A percentile compares a stretch with the other conserved stretches of the same genome.
Evolutionary conservation across 495 filamentous ascomycete species (phyloP).

Genomic region (Arthonia radiata): DNA sequence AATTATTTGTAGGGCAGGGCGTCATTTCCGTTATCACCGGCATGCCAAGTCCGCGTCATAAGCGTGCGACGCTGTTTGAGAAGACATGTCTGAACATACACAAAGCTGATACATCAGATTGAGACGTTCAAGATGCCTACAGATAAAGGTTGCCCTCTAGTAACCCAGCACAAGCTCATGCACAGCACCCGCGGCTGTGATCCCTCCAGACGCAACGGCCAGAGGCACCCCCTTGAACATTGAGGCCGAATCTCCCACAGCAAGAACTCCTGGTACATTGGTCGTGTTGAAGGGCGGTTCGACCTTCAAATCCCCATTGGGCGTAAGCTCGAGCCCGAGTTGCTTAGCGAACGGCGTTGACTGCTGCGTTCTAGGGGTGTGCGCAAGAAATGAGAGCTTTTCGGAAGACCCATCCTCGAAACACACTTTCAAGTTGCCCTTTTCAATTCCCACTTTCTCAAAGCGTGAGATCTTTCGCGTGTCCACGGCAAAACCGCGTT

Average conservation of each 20-base stretch:
- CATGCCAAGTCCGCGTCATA: too few relatives aligned
- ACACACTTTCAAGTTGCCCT: conserved; percentile 2
- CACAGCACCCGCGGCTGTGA: too few relatives aligned
- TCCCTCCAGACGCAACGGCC: too few relatives aligned
- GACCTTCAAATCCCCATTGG: conserved; percentile 11
- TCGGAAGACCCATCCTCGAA: conserved; percentile 2
- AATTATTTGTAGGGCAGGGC: too few relatives aligned
- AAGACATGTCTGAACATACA: too few relatives aligned
- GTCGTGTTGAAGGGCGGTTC: conserved; percentile 13
- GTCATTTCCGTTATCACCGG: too few relatives aligned
- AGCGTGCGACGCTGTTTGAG: too few relatives aligned
- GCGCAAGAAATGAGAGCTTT: conserved; percentile 4
- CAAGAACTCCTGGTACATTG: conserved; percentile 16
- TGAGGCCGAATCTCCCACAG: conserved; percentile 15
- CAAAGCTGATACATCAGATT: too few relatives aligned
- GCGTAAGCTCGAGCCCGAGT: conserved; percentile 12
- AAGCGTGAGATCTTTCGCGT: conserved; percentile 5
- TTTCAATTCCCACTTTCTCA: conserved; percentile 2
- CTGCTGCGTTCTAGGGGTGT: conserved; percentile 7
- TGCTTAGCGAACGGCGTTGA: conserved; percentile 11
- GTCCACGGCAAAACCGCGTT: conserved; percentile 3
- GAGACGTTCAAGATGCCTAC: too few relatives aligned
- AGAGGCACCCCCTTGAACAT: too few relatives aligned
- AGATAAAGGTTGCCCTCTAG: too few relatives aligned
- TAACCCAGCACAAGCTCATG: too few relatives aligned